Evolutionary conservation across 345 rosid species (phyloP), one percentile per base, ranked within the genome.

Genomic region (Pistacia atlantica): DNA sequence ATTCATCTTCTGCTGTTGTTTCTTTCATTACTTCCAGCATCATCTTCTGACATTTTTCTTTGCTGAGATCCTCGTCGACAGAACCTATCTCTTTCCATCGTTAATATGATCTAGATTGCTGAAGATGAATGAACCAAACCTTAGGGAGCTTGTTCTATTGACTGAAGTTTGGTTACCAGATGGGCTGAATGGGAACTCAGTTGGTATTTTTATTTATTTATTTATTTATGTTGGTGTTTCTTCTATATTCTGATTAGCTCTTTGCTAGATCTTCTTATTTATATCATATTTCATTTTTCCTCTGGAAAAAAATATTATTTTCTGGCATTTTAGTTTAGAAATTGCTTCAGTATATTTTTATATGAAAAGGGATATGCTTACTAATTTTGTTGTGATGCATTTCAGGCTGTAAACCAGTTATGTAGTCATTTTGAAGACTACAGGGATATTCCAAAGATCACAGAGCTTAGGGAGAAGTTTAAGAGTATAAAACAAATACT

Each of bases 331-430:
- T 68, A 8, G 18, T 16, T 13, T 68, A 35, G 28, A 31, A 31
- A 28, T 54, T 45, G 22, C 31, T 35, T 57, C 9, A 45, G 0
- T 38, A 33, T 17, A n/a, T 59, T 25, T 73, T 58, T 42, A n/a
- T 73, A n/a, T 59, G 73, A 25, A 58, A 56, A 56, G 62, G 60
- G 51, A 37, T 69, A 51, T 79, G 80, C 54, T 79, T 67, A 77
- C 37, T 61, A 56, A 72, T 63, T 9, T 35, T 72, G 48, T 56
- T 77, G 62, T 83, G 52, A 64, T 87, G 68, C 72, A 56, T 88
- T 90, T 78, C 97, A 96, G 98, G 99, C 98, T 70, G 99, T 94
- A 78, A 96, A 96, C 85, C 98, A 96, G 71, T 87, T 96, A 84
- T 91, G 95, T 78, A 96, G 87, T 78, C 99, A 96, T 88, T 94